phyloP scores from a whole-genome alignment of 768 basidiomycete genomes.

The Pleurotus tuoliensis region DNA sequence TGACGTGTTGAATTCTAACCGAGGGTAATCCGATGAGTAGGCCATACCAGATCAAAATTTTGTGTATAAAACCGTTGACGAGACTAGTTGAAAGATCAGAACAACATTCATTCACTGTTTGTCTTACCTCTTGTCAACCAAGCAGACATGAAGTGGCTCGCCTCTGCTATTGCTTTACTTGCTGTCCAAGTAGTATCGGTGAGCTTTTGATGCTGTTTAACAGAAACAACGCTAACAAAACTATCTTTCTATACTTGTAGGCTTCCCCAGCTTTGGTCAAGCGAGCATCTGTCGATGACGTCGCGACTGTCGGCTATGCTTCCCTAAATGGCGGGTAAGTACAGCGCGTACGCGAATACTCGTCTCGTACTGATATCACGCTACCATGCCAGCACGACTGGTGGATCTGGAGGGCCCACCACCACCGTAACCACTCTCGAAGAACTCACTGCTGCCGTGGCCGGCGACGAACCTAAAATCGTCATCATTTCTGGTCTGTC shows the following conservation, averaged over 20 bases:
- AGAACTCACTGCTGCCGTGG: conserved; percentile 36
- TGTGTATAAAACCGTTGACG: background rate
- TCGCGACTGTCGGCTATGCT: conserved; percentile 36
- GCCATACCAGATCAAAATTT: conserved; percentile 24
- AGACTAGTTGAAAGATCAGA: background rate
- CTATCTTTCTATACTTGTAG: background rate
- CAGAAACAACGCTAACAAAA: background rate
- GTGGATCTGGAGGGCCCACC: conserved; percentile 38
- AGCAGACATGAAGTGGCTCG: conserved; percentile 18
- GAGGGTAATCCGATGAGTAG: background rate
- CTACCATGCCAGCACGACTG: conserved; percentile 31
- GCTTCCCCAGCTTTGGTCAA: conserved; percentile 21
- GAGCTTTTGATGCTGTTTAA: background rate
- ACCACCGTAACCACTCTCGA: conserved; percentile 41
- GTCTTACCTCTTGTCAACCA: background rate
- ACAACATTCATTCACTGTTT: conserved; percentile 5
- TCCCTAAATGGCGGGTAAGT: conserved; percentile 10
- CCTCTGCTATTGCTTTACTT: conserved; percentile 14
- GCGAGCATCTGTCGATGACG: conserved; percentile 32
- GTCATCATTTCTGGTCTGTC: conserved; percentile 38
- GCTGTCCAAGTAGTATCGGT: conserved; percentile 16
- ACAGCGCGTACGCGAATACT: background rate
- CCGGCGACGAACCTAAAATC: conserved; percentile 35
- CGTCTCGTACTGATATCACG: conserved; percentile 6
- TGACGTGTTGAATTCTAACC: background rate